Evolutionary conservation across 352 stramenopile species (phyloP), one percentile per base, ranked within the genome.

Genomic region (Globisporangium nodosum): DNA sequence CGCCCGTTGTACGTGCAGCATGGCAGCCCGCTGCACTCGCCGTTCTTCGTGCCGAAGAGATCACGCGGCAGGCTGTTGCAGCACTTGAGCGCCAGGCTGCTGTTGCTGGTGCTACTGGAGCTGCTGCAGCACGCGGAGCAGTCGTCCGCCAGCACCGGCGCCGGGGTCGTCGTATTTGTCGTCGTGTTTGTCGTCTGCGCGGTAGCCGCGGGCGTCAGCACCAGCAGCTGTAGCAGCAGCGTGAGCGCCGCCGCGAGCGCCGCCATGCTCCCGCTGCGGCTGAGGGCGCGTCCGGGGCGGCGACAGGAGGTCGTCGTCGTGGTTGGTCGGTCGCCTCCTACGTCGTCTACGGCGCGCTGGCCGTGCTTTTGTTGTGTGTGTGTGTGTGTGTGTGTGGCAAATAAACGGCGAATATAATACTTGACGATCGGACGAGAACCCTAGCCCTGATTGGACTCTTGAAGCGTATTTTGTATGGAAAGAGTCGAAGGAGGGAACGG

Each of bases 1-100:
- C 79, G 68, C 9, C 78, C 76, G 35, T 37, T 78, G 58, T 88
- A 92, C 24, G 68, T 71, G 55, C 85, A 95, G 52, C 85, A 95
- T 46, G 85, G 84, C 27, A 95, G 57, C 1, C 83, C 83, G 52
- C 75, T 83, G 66, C 85, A 95, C 47, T 86, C 81, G 12, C 85
- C 85, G 49, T 83, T 69, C 9, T 48, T 58, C 8, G 81, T 92
- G 8, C 73, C 76, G 54, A 77, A 88, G 37, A 92, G 63, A 31
- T 89, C 60, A 31, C 70, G 61, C 1, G 70, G 61, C 21, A 78
- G 66, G 9, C 66, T 50, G 24, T 70, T 57, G 51, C 84, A 94
- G 68, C 84, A 94, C 37, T 70, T 51, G 3, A 90, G 66, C 54
- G 61, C 20, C 37, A 27, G 20, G 37, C 16, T 51, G 33, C 7